A percentile compares a stretch with the other conserved stretches of the same genome.
phyloP scores from a whole-genome alignment of 2,329 filamentous ascomycete genomes.

The Xylogone sp. region DNA sequence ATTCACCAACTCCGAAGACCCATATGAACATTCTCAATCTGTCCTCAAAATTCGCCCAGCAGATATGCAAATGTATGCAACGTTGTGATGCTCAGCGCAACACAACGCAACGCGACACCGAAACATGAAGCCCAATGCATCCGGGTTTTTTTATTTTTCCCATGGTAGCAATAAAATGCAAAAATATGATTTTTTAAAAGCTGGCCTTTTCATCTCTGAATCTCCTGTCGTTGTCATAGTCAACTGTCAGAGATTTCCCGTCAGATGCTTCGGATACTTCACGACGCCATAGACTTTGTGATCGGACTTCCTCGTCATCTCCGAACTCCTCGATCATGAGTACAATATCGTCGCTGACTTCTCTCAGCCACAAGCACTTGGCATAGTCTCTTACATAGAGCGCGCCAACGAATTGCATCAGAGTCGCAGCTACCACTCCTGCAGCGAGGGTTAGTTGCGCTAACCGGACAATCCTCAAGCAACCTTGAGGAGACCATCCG shows the following conservation, averaged over 20 bases:
- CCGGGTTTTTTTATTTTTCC: background rate
- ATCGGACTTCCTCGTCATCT: slow-evolving; percentile 1
- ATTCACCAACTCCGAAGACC: no score
- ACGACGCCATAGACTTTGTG: background rate
- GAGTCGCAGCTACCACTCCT: slow-evolving; percentile 17
- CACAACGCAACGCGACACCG: background rate
- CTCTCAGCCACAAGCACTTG: slow-evolving; percentile 15
- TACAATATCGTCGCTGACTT: slow-evolving; percentile 11
- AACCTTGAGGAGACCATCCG: slow-evolving; percentile 13
- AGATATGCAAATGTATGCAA: no score
- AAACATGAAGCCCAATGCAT: background rate
- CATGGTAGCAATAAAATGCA: no score
- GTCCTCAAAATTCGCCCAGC: no score
- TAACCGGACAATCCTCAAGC: slow-evolving; percentile 15
- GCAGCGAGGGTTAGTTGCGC: slow-evolving; percentile 17
- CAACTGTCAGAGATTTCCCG: background rate
- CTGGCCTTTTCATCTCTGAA: background rate
- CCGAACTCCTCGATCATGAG: slow-evolving; percentile 2
- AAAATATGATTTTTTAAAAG: background rate
- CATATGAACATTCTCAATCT: no score
- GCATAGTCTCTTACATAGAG: slow-evolving; percentile 25
- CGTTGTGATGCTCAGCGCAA: background rate
- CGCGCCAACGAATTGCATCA: slow-evolving; percentile 23
- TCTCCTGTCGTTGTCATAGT: background rate
- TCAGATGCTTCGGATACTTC: background rate